phyloP scores from a whole-genome alignment of 768 basidiomycete genomes.

The Auricularia sp. region DNA sequence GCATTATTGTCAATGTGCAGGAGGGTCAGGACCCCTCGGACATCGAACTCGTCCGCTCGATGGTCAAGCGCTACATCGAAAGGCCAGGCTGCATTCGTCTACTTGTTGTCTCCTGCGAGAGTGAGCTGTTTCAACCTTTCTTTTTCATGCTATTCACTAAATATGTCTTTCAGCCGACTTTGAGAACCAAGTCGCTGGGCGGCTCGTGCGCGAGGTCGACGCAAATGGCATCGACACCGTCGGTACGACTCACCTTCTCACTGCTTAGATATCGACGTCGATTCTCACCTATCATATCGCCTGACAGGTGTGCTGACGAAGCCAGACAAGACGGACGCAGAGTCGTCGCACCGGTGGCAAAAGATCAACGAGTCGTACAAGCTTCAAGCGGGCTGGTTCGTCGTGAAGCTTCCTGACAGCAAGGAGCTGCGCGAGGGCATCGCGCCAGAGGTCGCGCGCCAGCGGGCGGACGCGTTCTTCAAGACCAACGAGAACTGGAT shows the following conservation, averaged over 20 bases:
- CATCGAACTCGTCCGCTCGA: conserved; percentile 47
- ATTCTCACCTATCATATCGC: neutral
- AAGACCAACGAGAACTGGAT: neutral
- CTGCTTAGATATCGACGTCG: neutral
- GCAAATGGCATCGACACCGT: conserved; percentile 58
- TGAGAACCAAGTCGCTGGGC: conserved; percentile 69
- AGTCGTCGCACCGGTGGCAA: conserved; percentile 44
- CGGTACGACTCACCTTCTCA: conserved; percentile 29
- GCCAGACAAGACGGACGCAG: conserved; percentile 37
- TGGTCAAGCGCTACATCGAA: conserved; percentile 50
- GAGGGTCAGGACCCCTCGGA: conserved; percentile 40
- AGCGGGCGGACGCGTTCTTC: conserved; percentile 49
- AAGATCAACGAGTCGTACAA: conserved; percentile 21
- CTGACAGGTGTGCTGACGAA: conserved; percentile 47
- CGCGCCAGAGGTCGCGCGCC: conserved; percentile 52
- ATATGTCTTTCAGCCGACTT: conserved; percentile 47
- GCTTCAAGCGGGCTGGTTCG: conserved; percentile 49
- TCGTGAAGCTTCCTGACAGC: conserved; percentile 45
- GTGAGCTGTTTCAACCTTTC: conserved; percentile 23
- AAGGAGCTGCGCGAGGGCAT: conserved; percentile 38
- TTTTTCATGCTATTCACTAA: neutral
- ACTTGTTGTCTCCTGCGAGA: conserved; percentile 53
- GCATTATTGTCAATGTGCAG: conserved; percentile 49
- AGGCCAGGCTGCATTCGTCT: conserved; percentile 54
- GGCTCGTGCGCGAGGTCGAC: conserved; percentile 49